Evolutionary conservation across 2,329 filamentous ascomycete genomes (phyloP), one percentile per base, ranked within the genome.

Genomic region (Sclerotinia nivalis): DNA sequence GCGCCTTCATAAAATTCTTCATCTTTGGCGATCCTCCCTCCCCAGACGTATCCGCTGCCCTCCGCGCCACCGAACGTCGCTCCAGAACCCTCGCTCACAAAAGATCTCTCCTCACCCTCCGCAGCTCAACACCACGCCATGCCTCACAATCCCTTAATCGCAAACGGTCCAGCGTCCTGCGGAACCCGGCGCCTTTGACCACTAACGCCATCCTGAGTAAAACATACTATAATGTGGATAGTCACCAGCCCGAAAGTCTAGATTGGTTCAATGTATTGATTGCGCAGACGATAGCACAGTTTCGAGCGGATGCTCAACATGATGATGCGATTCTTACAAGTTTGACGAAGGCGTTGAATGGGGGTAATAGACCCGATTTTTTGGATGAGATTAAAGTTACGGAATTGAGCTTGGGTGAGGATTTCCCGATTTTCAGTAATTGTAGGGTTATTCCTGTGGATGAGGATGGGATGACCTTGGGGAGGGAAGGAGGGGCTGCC

Each of bases 191-290:
- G 0, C 87, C 88, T 5, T 87, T 96, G 25, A 97, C 94, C 6
- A 97, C 97, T n/a, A 91, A 91, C 65, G 96, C 93, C 13, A 97
- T 99, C 72, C 86, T 99, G 37, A 91, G 90, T 75, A 99, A 99
- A 83, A 98, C 96, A 31, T 99, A 97, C 81, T 99, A 99, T 83
- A 97, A 97, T 78, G 93, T 96, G 56, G 88, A 96, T 75, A 93
- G 93, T 71, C 96, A 99, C 80, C 96, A 98, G 80, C 96, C 96
- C 0, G 96, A 99, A 81, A 96, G 92, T 70, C 82, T 99, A 71
- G 96, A 99, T 81, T 99, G 96, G 96, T 98, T 99, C 85, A 99
- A 99, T 79, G 96, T 99, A 37, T 84, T 99, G 69, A 90, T 98
- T 66, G 96, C 94, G 2, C 96, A 99, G 81, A 97, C 96, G 0